phyloP scores from a whole-genome alignment of 768 basidiomycete genomes.

The Leccinum rimulosum region DNA sequence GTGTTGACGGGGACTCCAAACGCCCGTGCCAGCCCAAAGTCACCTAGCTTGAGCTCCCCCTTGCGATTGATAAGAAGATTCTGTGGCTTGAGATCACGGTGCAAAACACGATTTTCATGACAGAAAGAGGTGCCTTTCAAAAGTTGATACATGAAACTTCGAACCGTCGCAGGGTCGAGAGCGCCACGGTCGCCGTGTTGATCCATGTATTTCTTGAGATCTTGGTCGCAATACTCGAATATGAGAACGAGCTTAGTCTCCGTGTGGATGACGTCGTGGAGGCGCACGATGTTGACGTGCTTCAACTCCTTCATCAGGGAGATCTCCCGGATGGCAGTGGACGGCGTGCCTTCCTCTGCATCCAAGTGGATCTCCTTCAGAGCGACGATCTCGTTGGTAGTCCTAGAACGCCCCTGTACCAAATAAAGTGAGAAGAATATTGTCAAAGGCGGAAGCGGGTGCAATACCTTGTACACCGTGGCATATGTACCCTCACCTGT shows the following conservation, averaged over 20 bases:
- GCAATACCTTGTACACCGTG: slow-evolving; percentile 88
- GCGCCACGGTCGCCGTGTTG: slow-evolving; percentile 95
- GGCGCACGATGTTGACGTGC: slow-evolving; percentile 96
- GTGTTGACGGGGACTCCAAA: slow-evolving; percentile 99
- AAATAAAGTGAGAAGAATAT: slow-evolving; percentile 2
- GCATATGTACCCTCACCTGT: slow-evolving; percentile 91
- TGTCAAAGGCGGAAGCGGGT: background rate
- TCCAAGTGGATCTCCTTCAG: slow-evolving; percentile 99
- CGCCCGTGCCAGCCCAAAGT: slow-evolving; percentile 95
- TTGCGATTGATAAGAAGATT: slow-evolving; percentile 97
- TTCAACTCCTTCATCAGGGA: slow-evolving; percentile 99
- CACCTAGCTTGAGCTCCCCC: slow-evolving; percentile 94
- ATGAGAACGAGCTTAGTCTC: slow-evolving; percentile 97
- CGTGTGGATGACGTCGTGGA: slow-evolving; percentile 98
- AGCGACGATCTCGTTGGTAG: slow-evolving; percentile 98
- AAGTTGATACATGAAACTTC: slow-evolving; percentile 97
- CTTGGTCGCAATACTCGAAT: slow-evolving; percentile 98
- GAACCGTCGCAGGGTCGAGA: slow-evolving; percentile 81
- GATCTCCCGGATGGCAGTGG: slow-evolving; percentile 98
- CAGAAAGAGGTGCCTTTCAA: slow-evolving; percentile 97
- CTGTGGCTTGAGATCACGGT: slow-evolving; percentile 97
- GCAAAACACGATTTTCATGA: slow-evolving; percentile 96
- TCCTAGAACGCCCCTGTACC: slow-evolving; percentile 82
- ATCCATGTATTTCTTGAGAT: slow-evolving; percentile 99
- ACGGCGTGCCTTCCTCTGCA: slow-evolving; percentile 98